A percentile compares a stretch with the other conserved stretches of the same genome.
phyloP scores from a whole-genome alignment of 306 rosid genomes.

The Gynostemma pentaphyllum region DNA sequence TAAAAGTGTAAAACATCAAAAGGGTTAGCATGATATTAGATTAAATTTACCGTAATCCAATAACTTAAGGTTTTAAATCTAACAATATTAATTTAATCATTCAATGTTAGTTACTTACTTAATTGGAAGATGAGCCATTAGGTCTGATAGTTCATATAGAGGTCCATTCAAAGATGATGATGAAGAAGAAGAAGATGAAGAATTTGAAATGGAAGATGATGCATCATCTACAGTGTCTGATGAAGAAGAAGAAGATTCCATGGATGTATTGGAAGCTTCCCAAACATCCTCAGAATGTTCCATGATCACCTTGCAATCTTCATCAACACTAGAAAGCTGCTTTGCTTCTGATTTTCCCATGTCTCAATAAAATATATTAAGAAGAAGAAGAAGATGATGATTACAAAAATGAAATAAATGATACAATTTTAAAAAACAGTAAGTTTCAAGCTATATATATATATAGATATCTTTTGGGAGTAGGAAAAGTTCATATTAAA shows the following conservation, averaged over 20 bases:
- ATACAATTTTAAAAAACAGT: neutral
- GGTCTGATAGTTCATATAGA: slow-evolving; percentile 55
- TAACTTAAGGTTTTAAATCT: no score
- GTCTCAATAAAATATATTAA: neutral
- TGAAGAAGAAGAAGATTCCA: slow-evolving; percentile 41
- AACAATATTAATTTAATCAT: no score
- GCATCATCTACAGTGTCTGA: slow-evolving; percentile 60
- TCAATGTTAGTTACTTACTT: slow-evolving; percentile 67
- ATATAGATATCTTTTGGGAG: neutral
- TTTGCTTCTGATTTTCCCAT: slow-evolving; percentile 11
- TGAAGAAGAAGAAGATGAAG: slow-evolving; percentile 21
- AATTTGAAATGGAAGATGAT: slow-evolving; percentile 26
- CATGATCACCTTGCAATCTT: slow-evolving; percentile 18
- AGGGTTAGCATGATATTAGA: no score
- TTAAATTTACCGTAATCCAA: no score
- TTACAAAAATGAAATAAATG: neutral
- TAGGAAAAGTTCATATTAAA: neutral
- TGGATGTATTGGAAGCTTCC: slow-evolving; percentile 29
- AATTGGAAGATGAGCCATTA: slow-evolving; percentile 70
- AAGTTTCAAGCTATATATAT: neutral
- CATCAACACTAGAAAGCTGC: neutral
- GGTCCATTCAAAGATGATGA: slow-evolving; percentile 54
- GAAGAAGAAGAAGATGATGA: neutral
- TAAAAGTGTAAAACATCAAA: neutral
- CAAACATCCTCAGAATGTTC: slow-evolving; percentile 22